Evolutionary conservation across 2,329 filamentous ascomycete species (phyloP), one percentile per base, ranked within the genome.

Genomic region (Chrysoporthe puriensis): DNA sequence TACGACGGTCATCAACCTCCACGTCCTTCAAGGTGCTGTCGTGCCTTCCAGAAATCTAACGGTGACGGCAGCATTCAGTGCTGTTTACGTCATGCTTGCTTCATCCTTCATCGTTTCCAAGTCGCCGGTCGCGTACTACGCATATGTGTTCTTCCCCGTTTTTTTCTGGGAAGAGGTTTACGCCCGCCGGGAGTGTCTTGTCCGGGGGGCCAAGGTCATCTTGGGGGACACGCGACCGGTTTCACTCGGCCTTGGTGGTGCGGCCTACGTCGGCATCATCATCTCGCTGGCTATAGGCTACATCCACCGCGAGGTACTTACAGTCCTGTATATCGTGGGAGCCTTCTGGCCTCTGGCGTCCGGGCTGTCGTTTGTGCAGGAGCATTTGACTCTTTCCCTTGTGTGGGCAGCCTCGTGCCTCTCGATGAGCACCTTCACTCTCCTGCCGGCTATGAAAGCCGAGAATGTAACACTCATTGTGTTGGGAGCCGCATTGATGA

Each of bases 101-200:
- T 90, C 93, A 7, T 89, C 93, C 0, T 91, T 99, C 66, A 82
- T 91, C 68, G 83, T 93, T 67, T 95, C 96, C 58, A 86, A 88
- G 57, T 97, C 94, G 1, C 91, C 95, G 0, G 77, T 84, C 67
- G 91, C 92, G 2, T 99, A 99, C 78, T 99, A 98, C 75, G 87
- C 88, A 1, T 99, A 99, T 77, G 92, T 91, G 0, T 87, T 96
- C 73, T 99, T 99, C 78, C 96, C 96, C 0, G 89, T 97, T 2
- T 86, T 93, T 67, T 98, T 99, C 81, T 99, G 96, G 96, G 95
- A 97, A 78, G 94, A 97, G 75, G 92, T 97, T 0, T 95, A 91
- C 78, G 92, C 92, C 3, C 88, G 91, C 40, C 86, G 94, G 66
- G 83, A 85, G 58, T 92, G 92, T 54, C 78, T 97, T 14, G 74